Percentiles rank a stretch among this genome's conserved stretches.
Evolutionary conservation across 805 yeast species (phyloP).

Genomic region (Zygosaccharomyces pseudorouxii): DNA sequence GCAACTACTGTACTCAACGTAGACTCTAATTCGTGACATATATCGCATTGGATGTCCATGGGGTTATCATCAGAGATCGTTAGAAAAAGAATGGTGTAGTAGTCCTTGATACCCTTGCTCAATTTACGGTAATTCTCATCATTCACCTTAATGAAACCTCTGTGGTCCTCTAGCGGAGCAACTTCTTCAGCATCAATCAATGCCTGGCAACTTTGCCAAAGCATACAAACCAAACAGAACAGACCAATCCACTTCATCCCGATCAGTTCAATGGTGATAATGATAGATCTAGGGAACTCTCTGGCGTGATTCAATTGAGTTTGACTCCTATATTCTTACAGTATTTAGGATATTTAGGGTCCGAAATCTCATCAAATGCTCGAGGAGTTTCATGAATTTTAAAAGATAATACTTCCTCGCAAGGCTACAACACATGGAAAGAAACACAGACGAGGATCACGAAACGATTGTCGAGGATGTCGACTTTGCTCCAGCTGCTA

Average conservation of each 20-base stretch:
- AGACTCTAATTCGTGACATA: constrained; percentile 45
- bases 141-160: constrained; percentile 42
- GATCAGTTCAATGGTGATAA: background rate
- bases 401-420: background rate
- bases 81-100: constrained; percentile 47
- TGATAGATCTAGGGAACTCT: background rate
- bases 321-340: background rate
- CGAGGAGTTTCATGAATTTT: background rate
- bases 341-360: background rate
- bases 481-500: constrained; percentile 24
- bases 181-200: constrained; percentile 12
- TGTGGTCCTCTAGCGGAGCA: constrained; percentile 20
- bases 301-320: background rate
- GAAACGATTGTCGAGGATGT: constrained; percentile 14
- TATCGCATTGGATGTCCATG: constrained; percentile 38
- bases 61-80: constrained; percentile 45
- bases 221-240: background rate
- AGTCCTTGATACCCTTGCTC: constrained; percentile 47
- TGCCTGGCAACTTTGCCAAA: constrained; percentile 2
- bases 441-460: background rate
- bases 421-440: background rate
- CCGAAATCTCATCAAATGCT: background rate
- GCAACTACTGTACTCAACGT: constrained; percentile 40
- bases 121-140: constrained; percentile 39
- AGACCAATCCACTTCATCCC: background rate